Percentiles rank a stretch among this genome's conserved stretches.
These are phyloP conservation scores for Ilyonectria mors-panacis DNA, from an alignment of 2,329 filamentous ascomycete species.

Conservation along the genomic window DNA sequence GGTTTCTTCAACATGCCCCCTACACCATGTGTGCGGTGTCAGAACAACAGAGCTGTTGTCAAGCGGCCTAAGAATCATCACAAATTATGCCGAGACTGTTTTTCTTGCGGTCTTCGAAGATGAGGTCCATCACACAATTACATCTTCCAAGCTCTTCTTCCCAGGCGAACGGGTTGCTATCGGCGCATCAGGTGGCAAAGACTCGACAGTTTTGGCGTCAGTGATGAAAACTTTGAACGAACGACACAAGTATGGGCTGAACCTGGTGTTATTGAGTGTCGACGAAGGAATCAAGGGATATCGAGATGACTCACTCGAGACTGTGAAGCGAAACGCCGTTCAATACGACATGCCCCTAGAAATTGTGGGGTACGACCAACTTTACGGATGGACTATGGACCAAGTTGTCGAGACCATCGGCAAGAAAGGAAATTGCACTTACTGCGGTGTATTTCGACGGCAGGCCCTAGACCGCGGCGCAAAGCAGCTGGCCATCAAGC, in stretches of 20 bases:
- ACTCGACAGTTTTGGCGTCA: slow-evolving; percentile 95
- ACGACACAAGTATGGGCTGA: slow-evolving; percentile 86
- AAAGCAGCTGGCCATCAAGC: slow-evolving; percentile 86
- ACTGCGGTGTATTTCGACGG: slow-evolving; percentile 95
- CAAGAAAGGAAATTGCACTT: slow-evolving; percentile 99
- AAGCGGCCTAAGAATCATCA: slow-evolving; percentile 95
- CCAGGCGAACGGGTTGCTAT: slow-evolving; percentile 92
- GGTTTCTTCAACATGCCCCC: slow-evolving; percentile 76
- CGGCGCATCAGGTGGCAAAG: slow-evolving; percentile 96
- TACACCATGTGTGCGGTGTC: slow-evolving; percentile 81
- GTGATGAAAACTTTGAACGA: slow-evolving; percentile 96
- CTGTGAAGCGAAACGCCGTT: slow-evolving; percentile 91
- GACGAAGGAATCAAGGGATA: slow-evolving; percentile 99
- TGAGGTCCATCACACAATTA: slow-evolving; percentile 95
- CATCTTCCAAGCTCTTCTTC: slow-evolving; percentile 82
- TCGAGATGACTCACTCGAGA: slow-evolving; percentile 94
- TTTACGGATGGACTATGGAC: slow-evolving; percentile 99
- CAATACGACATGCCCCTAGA: slow-evolving; percentile 94
- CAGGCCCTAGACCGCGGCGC: slow-evolving; percentile 95
- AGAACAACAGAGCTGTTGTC: slow-evolving; percentile 84
- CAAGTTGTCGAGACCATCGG: slow-evolving; percentile 96
- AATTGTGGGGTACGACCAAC: slow-evolving; percentile 91
- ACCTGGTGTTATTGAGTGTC: slow-evolving; percentile 90
- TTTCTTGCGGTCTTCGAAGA: slow-evolving; percentile 91
- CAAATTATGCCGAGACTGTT: slow-evolving; percentile 92